Evolutionary conservation across 1,284 basidiomycete genomes (phyloP).

Genomic region (Apiotrichum porosum): DNA sequence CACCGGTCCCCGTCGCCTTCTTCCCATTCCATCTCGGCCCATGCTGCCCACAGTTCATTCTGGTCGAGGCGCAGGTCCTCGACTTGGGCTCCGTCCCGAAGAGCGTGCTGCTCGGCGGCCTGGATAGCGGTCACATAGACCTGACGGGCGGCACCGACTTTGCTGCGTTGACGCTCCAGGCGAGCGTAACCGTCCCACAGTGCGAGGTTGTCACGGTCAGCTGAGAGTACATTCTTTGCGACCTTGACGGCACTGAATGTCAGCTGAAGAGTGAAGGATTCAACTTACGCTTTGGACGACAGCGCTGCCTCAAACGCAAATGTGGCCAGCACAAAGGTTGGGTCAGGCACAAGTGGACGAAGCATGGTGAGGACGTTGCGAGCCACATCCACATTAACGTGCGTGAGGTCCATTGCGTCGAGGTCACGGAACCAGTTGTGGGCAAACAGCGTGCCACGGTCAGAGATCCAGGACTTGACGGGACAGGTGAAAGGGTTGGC

Average conservation of each 20-base stretch:
- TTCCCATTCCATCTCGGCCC: slow-evolving; percentile 77
- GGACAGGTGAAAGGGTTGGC: slow-evolving; percentile 28
- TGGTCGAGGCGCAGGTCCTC: slow-evolving; percentile 23
- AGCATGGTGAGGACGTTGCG: slow-evolving; percentile 33
- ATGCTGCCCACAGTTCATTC: slow-evolving; percentile 70
- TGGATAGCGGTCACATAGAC: slow-evolving; percentile 64
- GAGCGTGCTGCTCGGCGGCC: slow-evolving; percentile 23
- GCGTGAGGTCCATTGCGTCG: slow-evolving; percentile 25
- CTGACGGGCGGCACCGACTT: slow-evolving; percentile 68
- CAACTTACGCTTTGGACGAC: slow-evolving; percentile 32
- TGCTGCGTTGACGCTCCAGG: slow-evolving; percentile 67
- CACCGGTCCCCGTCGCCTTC: slow-evolving; percentile 20
- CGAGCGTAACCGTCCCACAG: slow-evolving; percentile 79
- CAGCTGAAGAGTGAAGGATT: background rate
- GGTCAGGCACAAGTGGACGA: slow-evolving; percentile 36
- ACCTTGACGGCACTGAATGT: slow-evolving; percentile 52
- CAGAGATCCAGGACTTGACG: slow-evolving; percentile 34
- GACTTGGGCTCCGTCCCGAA: background rate
- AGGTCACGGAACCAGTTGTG: slow-evolving; percentile 45
- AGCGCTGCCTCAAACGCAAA: slow-evolving; percentile 45
- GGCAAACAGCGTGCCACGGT: slow-evolving; percentile 22
- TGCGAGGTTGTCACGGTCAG: slow-evolving; percentile 59
- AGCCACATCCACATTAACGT: slow-evolving; percentile 32
- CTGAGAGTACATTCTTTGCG: slow-evolving; percentile 65
- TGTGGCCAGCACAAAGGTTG: slow-evolving; percentile 41